Percentiles rank a stretch among this genome's conserved stretches.
These are phyloP conservation scores for Borovskyia barvae DNA, from an alignment of 208 protist species.

Conservation along the genomic window DNA sequence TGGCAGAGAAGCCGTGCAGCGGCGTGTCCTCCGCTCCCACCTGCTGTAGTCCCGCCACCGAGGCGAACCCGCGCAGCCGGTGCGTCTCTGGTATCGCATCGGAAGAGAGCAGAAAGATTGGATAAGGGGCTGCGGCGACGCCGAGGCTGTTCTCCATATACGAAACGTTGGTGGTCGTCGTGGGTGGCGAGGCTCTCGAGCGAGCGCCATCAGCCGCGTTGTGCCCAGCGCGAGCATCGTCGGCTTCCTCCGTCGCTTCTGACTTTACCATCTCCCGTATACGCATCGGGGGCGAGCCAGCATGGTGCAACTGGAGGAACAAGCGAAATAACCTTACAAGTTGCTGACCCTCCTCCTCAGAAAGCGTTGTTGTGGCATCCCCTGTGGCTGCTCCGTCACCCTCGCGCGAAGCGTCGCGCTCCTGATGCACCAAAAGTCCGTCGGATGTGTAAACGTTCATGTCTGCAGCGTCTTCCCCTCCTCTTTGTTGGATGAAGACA, in stretches of 20 bases:
- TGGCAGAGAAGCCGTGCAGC: too few relatives aligned
- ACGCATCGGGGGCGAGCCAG: constrained; percentile 11
- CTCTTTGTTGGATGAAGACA: not conserved
- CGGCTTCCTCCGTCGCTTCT: not conserved
- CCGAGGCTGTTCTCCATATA: constrained; percentile 22
- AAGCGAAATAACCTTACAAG: constrained; percentile 65
- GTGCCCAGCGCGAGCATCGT: not conserved
- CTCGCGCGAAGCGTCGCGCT: too few relatives aligned
- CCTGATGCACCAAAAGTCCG: constrained; percentile 29
- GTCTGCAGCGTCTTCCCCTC: not conserved
- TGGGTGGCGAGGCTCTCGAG: not conserved
- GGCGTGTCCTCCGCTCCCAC: not conserved
- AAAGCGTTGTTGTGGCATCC: not conserved
- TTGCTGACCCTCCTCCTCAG: constrained; percentile 34
- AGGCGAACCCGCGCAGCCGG: constrained; percentile 22
- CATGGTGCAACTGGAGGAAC: constrained; percentile 57
- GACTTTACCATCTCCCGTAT: constrained; percentile 21
- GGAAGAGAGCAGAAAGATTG: constrained; percentile 23
- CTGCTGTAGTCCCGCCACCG: not conserved
- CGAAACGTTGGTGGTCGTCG: constrained; percentile 1
- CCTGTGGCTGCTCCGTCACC: not conserved
- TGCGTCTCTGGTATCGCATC: constrained; percentile 23
- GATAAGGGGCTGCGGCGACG: constrained; percentile 17
- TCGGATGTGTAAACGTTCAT: constrained; percentile 50
- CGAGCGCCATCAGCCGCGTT: not conserved